Conservation (phyloP, 768 basidiomycete species). For the Trametes elegans region DNA sequence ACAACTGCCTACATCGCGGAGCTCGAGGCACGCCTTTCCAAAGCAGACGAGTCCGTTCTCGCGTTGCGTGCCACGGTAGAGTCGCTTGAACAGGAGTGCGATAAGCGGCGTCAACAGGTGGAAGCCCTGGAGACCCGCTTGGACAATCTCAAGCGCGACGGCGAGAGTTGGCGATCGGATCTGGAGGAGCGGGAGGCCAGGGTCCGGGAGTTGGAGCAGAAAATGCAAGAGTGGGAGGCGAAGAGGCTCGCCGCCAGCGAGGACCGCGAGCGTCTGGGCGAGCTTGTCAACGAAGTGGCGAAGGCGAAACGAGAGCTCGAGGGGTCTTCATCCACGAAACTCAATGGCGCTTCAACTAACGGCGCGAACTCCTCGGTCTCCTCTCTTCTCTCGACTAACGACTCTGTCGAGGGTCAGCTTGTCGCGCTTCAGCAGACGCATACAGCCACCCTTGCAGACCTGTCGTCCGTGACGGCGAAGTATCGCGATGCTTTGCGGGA, state of each 20-base stretch:
- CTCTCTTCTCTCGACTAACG: constrained; percentile 32
- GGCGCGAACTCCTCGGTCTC: constrained; percentile 21
- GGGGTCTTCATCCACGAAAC: constrained; percentile 34
- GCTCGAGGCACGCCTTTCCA: constrained; percentile 76
- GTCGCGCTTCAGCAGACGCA: constrained; percentile 78
- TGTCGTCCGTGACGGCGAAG: constrained; percentile 74
- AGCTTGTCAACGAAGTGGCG: constrained; percentile 67
- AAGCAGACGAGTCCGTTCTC: constrained; percentile 75
- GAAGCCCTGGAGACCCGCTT: constrained; percentile 68
- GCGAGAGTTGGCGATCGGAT: constrained; percentile 80
- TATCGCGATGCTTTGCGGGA: constrained; percentile 88
- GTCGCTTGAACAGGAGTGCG: constrained; percentile 71
- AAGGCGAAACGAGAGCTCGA: constrained; percentile 69
- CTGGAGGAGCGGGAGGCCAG: constrained; percentile 79
- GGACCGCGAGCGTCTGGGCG: constrained; percentile 63
- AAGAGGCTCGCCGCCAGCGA: constrained; percentile 67
- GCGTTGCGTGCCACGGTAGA: constrained; percentile 70
- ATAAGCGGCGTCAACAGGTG: constrained; percentile 70
- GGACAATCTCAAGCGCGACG: constrained; percentile 65
- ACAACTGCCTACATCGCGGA: constrained; percentile 81
- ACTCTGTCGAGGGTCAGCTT: constrained; percentile 58
- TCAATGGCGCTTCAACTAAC: constrained; percentile 24
- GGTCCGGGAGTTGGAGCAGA: constrained; percentile 73
- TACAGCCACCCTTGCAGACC: constrained; percentile 73
- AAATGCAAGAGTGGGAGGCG: constrained; percentile 76